Conservation (phyloP, 2,329 filamentous ascomycete species). For the Chalaropsis thielavioides region DNA sequence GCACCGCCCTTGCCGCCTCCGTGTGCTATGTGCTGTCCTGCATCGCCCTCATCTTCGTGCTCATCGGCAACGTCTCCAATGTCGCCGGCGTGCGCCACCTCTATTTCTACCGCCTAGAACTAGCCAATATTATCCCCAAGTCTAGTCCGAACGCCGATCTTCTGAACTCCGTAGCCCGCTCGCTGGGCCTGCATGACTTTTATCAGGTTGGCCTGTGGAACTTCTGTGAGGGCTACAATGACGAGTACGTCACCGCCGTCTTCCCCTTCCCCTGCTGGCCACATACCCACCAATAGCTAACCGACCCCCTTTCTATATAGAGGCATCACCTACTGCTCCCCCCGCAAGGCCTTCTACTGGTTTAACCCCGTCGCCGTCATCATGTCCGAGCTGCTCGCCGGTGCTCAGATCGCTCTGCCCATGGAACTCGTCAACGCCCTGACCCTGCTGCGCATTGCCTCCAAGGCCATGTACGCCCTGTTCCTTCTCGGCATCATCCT, state of each 20-base stretch:
- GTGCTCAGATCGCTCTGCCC: constrained; percentile 71
- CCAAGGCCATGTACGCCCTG: constrained; percentile 77
- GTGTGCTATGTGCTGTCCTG: constrained; percentile 59
- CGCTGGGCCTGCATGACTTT: constrained; percentile 81
- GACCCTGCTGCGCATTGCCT: constrained; percentile 56
- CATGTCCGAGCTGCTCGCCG: constrained; percentile 61
- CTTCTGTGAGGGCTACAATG: constrained; percentile 74
- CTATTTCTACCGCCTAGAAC: constrained; percentile 74
- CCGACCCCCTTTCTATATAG: no score
- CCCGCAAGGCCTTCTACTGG: constrained; percentile 60
- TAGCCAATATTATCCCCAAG: constrained; percentile 65
- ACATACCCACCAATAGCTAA: no score
- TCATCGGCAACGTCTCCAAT: constrained; percentile 59
- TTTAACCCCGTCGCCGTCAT: constrained; percentile 83
- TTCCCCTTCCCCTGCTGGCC: neutral
- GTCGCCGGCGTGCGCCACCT: constrained; percentile 49
- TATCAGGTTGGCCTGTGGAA: constrained; percentile 88
- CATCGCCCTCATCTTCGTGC: constrained; percentile 64
- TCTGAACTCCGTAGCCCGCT: constrained; percentile 76
- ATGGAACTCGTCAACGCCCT: constrained; percentile 59
- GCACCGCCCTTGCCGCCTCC: constrained; percentile 50
- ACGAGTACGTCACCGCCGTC: constrained; percentile 32
- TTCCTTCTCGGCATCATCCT: constrained; percentile 61
- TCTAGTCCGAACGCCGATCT: constrained; percentile 57
- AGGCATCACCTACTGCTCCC: constrained; percentile 63